A percentile compares a stretch with the other conserved stretches of the same genome.
Evolutionary conservation across 306 rosid genomes (phyloP).

Genomic region (Castanopsis chinensis): DNA sequence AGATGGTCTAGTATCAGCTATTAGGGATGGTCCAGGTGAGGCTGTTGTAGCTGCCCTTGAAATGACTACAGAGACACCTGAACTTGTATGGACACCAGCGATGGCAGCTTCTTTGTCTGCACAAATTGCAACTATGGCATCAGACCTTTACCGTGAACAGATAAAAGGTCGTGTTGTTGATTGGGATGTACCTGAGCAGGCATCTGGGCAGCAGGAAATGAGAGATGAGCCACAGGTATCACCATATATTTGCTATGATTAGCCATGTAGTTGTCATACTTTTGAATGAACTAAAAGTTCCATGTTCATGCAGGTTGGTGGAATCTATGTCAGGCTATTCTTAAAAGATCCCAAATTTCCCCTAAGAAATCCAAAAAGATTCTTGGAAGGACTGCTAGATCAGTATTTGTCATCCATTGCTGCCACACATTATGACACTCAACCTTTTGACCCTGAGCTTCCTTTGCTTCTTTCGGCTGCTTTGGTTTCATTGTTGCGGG

Average conservation of each 20-base stretch:
- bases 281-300: conserved; percentile 28
- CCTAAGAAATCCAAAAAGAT: conserved; percentile 95
- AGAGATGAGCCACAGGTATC: conserved; percentile 98
- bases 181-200: conserved; percentile 99
- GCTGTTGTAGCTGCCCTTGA: conserved; percentile 87
- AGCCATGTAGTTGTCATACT: neutral
- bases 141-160: conserved; percentile 84
- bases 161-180: conserved; percentile 95
- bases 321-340: conserved; percentile 90
- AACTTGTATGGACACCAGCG: conserved; percentile 99
- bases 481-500: conserved; percentile 88
- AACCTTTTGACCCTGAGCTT: conserved; percentile 82
- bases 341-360: conserved; percentile 99
- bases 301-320: conserved; percentile 79
- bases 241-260: conserved; percentile 17
- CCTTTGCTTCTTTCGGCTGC: conserved; percentile 98
- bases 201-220: conserved; percentile 98
- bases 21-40: conserved; percentile 99
- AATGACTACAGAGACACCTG: conserved; percentile 96
- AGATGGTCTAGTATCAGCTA: conserved; percentile 89
- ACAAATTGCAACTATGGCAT: conserved; percentile 89
- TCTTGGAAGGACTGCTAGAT: conserved; percentile 95
- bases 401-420: conserved; percentile 96
- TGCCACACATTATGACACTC: conserved; percentile 84
- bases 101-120: conserved; percentile 99